Conservation (phyloP, 441 rosid species). For the Lepidium campestre region DNA sequence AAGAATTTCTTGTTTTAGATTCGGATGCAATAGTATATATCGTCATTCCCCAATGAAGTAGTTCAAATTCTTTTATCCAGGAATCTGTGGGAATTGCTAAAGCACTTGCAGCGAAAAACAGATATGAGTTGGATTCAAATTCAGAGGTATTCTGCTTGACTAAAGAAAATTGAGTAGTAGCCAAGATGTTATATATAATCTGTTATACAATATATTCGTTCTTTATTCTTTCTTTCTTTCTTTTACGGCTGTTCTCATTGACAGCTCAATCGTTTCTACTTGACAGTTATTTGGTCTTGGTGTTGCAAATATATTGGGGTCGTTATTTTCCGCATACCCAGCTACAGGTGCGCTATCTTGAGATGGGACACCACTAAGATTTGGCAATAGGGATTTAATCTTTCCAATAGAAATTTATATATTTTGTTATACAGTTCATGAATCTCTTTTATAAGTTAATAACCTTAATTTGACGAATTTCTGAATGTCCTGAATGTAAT, state of each 20-base stretch:
- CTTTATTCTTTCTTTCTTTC: not conserved
- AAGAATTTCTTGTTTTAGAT: not conserved
- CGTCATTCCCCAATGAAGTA: not conserved
- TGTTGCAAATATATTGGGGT: conserved; percentile 75
- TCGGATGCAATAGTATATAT: not conserved
- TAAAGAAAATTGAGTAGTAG: not conserved
- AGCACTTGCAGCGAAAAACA: conserved; percentile 91
- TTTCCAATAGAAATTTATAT: too few species aligned
- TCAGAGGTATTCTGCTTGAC: conserved; percentile 59
- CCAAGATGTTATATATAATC: too few species aligned
- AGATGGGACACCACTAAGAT: not conserved
- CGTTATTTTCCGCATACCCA: conserved; percentile 81
- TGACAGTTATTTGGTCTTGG: conserved; percentile 91
- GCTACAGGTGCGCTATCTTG: conserved; percentile 61
- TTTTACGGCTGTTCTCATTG: not conserved
- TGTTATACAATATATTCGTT: not conserved
- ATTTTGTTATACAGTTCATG: not conserved
- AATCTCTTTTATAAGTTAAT: not conserved
- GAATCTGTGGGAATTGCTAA: conserved; percentile 97
- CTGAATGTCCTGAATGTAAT: conserved; percentile 15
- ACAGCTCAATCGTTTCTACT: conserved; percentile 15
- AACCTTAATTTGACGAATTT: not conserved
- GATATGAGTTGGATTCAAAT: conserved; percentile 85
- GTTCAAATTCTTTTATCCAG: conserved; percentile 30
- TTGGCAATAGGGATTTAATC: not conserved